Base-by-base conservation (phyloP, 129 eudicot species). In the Ambrosia artemisiifolia region DNA sequence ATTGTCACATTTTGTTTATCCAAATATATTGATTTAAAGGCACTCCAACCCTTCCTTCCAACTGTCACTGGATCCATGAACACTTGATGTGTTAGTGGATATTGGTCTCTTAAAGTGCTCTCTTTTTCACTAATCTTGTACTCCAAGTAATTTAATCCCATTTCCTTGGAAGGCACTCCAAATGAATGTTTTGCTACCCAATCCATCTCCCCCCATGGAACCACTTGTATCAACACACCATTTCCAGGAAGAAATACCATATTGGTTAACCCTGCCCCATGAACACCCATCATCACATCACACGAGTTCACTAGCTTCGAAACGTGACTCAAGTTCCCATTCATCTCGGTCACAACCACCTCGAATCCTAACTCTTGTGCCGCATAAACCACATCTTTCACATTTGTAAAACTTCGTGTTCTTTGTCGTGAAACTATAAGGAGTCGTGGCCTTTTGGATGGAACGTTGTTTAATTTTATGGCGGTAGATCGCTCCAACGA, bases 191-290 rank as follows among this genome's bases (percentile, higher is more conserved):
- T 72, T 35, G 93, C 77, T 30, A 85, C 1, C 77, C 79, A 75
- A 9, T 83, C 93, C 57, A 81, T 13, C 24, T 66, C 75, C 8
- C 96, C 96, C 28, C 63, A 16, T 0, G 93, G 93, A 13, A 88
- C 67, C 3, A 91, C 80, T 75, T 88, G 90, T 50, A 91, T 75
- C 13, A 88, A 50, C 11, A 86, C 82, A 5, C 90, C 87, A 36
- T 81, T 83, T 64, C 77, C 86, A 2, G 93, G 97, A 0, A 88
- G 71, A 48, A 82, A 91, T 47, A 86, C 84, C 83, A 86, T 83
- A 57, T 88, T 91, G 51, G 96, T 88, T 0, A 91, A 67, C 56
- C 96, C 96, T 13, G 96, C 96, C 2, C 97, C 97, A 59, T 91
- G 96, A 64, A 91, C 91, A 24, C 93, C 96, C 78, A 88, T 56